These are phyloP conservation scores for Monosporozyma solicola DNA, from an alignment of 805 yeast species.

Conservation along the genomic window DNA sequence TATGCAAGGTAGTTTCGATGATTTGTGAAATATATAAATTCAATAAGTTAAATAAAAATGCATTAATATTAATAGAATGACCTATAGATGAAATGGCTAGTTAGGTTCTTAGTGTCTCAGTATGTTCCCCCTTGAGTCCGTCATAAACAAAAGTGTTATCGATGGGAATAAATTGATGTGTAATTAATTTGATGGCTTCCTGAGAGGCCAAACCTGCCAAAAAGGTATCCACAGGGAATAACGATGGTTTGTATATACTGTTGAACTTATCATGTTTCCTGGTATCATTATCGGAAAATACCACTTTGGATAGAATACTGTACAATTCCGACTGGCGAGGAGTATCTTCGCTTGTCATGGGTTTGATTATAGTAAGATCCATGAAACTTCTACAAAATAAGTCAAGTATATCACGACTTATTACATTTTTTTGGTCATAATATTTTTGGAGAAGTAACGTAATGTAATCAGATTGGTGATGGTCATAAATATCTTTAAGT, in stretches of 20 bases:
- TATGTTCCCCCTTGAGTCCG: conserved; percentile 32
- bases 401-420: neutral
- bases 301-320: neutral
- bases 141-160: conserved; percentile 65
- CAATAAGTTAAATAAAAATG: neutral
- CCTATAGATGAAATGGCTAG: neutral
- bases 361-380: neutral
- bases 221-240: conserved; percentile 31
- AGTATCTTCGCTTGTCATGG: neutral
- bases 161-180: conserved; percentile 74
- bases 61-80: neutral
- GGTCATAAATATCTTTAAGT: conserved; percentile 49
- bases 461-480: conserved; percentile 25
- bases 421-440: neutral
- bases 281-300: neutral
- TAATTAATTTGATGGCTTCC: conserved; percentile 66
- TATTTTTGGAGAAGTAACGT: neutral
- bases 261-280: neutral
- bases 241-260: conserved; percentile 26
- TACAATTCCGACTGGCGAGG: neutral
- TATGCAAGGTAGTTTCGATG: conserved; percentile 56
- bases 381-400: neutral
- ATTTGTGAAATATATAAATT: conserved; percentile 27
- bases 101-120: neutral
- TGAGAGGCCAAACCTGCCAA: conserved; percentile 84